Percentiles rank a stretch among this genome's conserved stretches.
Conservation (phyloP, 495 filamentous ascomycete species). For the Lichenothelia convexa region DNA sequence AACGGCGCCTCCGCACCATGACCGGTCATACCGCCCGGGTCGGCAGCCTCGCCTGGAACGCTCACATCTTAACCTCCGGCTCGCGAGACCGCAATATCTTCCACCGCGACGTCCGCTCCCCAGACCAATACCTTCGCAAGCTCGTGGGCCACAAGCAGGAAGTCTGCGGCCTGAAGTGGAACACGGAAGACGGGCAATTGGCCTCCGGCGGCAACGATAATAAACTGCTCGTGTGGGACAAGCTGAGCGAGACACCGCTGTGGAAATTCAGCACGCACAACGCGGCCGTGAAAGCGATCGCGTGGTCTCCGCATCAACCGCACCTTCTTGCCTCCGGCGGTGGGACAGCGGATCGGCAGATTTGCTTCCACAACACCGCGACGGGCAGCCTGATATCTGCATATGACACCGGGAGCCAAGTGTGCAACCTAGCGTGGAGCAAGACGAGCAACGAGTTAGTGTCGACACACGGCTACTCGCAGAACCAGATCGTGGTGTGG, state of each 20-base stretch:
- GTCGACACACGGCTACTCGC: slow-evolving; percentile 90
- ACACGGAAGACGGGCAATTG: slow-evolving; percentile 80
- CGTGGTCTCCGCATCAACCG: slow-evolving; percentile 95
- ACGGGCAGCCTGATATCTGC: slow-evolving; percentile 9
- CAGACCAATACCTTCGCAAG: slow-evolving; percentile 71
- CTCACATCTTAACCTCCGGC: slow-evolving; percentile 89
- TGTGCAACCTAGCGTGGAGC: slow-evolving; percentile 91
- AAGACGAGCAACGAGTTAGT: slow-evolving; percentile 95
- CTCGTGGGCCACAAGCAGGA: slow-evolving; percentile 95
- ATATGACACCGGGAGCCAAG: slow-evolving; percentile 78
- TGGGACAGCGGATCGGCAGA: slow-evolving; percentile 84
- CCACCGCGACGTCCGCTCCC: slow-evolving; percentile 87
- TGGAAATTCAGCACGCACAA: slow-evolving; percentile 88
- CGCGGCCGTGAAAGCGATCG: slow-evolving; percentile 91
- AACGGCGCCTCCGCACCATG: slow-evolving; percentile 79
- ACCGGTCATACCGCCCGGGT: slow-evolving; percentile 85
- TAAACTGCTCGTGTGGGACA: slow-evolving; percentile 96
- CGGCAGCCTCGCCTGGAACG: slow-evolving; percentile 89
- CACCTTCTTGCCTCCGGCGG: slow-evolving; percentile 89
- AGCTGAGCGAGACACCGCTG: slow-evolving; percentile 64
- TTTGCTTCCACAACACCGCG: slow-evolving; percentile 89
- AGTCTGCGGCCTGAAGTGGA: slow-evolving; percentile 96
- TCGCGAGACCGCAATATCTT: slow-evolving; percentile 85
- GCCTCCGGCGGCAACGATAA: slow-evolving; percentile 98
- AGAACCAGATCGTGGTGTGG: slow-evolving; percentile 98